Evolutionary conservation across 2,329 filamentous ascomycete genomes (phyloP), one percentile per base, ranked within the genome.

Genomic region (Aspergillus persii): DNA sequence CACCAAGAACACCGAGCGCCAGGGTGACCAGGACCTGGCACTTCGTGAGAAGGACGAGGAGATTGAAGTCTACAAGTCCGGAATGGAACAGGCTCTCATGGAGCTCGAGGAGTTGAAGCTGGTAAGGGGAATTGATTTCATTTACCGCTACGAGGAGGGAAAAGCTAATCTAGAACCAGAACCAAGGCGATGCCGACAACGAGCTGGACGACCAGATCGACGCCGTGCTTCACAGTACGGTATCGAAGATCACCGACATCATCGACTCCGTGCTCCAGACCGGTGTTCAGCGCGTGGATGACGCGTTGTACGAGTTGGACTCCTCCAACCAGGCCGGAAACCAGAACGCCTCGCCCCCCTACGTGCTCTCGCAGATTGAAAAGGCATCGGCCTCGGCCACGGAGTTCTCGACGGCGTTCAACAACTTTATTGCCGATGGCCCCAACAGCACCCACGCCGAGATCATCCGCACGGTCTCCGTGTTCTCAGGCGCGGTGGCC

Each of bases 301-400:
- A 99, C 76, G 92, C 95, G 48, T 82, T 99, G 39, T 99, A 99
- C 78, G 95, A 99, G 76, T 83, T 99, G 48, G 95, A 99, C 76
- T 98, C 95, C 23, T 90, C 90, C 23, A 98, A 98, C 92, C 94
- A 98, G 75, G 95, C 94, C 46, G 95, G 95, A 76, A 99, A 99
- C 79, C 95, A 98, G 79, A 99, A 96, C 70, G 95, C 95, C 1
- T 96, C 93, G 46, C 92, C 95, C 12, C 86, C 94, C 1, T 98
- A 96, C 72, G 93, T 99, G 11, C 83, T 99, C 53, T 98, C 94
- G 2, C 94, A 98, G 75, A 93, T 98, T 59, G 95, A 99, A 74
- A 99, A 98, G 80, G 93, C 95, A 0, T 95, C 93, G 7, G 87
- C 92, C 8, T 96, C 88, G 65, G 92, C 95, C 11, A 98, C 96